A percentile compares a stretch with the other conserved stretches of the same genome.
Conservation (phyloP, 371 early-diverging fungal species). For the Chytridium lagenaria region DNA sequence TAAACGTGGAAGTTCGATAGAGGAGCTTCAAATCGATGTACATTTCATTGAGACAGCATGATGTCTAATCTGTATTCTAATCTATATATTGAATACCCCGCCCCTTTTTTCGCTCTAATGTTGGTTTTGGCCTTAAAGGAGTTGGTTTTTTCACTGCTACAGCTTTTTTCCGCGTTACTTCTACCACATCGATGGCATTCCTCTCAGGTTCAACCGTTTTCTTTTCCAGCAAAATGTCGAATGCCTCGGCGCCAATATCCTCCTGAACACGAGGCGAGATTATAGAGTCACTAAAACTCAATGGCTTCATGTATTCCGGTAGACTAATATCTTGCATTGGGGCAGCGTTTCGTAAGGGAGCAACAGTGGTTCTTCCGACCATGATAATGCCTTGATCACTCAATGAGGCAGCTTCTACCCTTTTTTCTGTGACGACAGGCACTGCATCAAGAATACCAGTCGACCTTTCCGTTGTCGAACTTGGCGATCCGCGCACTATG, state of each 20-base stretch:
- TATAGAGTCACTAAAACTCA: too few relatives aligned
- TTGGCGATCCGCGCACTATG: too few relatives aligned
- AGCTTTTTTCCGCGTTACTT: too few relatives aligned
- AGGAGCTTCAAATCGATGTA: neutral
- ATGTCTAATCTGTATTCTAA: neutral
- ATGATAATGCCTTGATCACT: neutral
- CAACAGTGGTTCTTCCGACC: neutral
- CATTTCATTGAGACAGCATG: too few relatives aligned
- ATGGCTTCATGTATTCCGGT: neutral
- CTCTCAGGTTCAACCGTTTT: neutral
- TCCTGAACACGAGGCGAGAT: neutral
- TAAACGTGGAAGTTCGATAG: slow-evolving; percentile 51
- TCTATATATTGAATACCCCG: neutral
- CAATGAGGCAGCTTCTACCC: neutral
- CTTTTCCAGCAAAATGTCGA: neutral
- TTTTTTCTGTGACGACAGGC: too few relatives aligned
- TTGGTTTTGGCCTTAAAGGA: neutral
- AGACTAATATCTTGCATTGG: neutral
- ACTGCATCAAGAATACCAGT: too few relatives aligned
- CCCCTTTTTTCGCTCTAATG: neutral
- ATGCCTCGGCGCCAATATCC: neutral
- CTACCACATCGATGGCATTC: neutral
- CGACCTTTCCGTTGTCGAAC: too few relatives aligned
- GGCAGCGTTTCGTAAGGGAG: neutral
- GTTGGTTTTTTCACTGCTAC: neutral